Conservation (phyloP, 805 yeast species). For the Geotrichum ghanense region DNA sequence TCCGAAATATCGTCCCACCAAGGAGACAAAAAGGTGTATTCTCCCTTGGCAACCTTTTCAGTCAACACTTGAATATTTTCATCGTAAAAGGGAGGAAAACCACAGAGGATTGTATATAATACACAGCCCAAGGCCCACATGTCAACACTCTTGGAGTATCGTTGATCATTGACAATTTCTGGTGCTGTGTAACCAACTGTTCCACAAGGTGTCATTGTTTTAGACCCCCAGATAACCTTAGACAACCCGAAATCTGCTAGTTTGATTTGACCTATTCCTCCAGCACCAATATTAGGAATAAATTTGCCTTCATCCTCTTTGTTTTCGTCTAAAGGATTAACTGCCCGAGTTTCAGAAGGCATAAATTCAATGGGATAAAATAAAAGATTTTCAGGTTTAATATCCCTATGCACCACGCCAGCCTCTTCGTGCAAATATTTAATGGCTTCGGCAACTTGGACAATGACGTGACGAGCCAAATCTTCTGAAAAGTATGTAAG, state of each 20-base stretch:
- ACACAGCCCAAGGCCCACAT: conserved; percentile 99
- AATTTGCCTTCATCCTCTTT: conserved; percentile 85
- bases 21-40: conserved; percentile 62
- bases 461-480: conserved; percentile 57
- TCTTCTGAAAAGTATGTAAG: conserved; percentile 68
- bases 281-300: conserved; percentile 74
- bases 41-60: conserved; percentile 69
- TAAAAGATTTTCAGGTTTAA: conserved; percentile 68
- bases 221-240: conserved; percentile 76
- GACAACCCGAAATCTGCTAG: conserved; percentile 94
- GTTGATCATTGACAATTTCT: conserved; percentile 89
- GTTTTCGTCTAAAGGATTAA: conserved; percentile 31
- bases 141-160: conserved; percentile 87
- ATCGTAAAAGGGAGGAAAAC: conserved; percentile 96
- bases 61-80: conserved; percentile 65
- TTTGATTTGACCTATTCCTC: conserved; percentile 80
- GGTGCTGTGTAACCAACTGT: conserved; percentile 99
- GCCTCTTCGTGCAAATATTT: conserved; percentile 61
- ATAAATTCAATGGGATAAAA: conserved; percentile 43
- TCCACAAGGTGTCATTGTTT: conserved; percentile 96
- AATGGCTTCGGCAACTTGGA: conserved; percentile 60
- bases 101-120: conserved; percentile 82
- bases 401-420: conserved; percentile 68
- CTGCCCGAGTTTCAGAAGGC: conserved; percentile 25
- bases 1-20: conserved; percentile 82